Percentiles rank a stretch among this genome's conserved stretches.
These are phyloP conservation scores for Ustulina deusta DNA, from an alignment of 2,329 filamentous ascomycete genomes.

Conservation along the genomic window DNA sequence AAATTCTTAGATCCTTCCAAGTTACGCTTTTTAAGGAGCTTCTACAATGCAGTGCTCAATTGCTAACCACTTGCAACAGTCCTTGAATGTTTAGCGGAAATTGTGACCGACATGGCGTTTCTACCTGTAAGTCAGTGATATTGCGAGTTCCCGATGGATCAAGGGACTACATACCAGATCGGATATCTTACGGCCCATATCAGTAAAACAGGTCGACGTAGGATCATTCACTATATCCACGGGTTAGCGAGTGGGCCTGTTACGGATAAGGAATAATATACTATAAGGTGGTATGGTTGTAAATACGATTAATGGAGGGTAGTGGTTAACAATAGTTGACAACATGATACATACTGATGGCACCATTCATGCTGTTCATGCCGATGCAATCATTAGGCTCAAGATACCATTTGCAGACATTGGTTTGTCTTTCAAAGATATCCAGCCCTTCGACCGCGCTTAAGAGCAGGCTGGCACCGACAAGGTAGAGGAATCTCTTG, in stretches of 20 bases:
- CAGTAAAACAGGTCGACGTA: conserved; percentile 30
- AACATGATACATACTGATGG: conserved; percentile 30
- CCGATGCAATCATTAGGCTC: conserved; percentile 36
- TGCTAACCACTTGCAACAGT: conserved; percentile 37
- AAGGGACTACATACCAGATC: conserved; percentile 22
- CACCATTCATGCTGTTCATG: conserved; percentile 39
- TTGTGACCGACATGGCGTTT: conserved; percentile 35
- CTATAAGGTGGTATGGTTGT: neutral
- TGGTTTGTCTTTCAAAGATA: conserved; percentile 34
- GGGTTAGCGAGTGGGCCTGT: neutral
- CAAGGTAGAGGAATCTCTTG: conserved; percentile 21
- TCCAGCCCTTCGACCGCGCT: conserved; percentile 14
- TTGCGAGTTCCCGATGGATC: neutral
- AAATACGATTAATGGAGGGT: neutral
- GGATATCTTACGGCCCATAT: conserved; percentile 36
- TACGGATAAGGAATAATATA: neutral
- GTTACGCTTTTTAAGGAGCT: neutral
- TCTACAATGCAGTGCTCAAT: conserved; percentile 28
- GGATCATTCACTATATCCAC: conserved; percentile 27
- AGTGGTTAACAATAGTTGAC: neutral
- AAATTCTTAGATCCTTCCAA: neutral
- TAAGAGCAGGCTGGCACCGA: conserved; percentile 14
- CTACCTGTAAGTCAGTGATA: conserved; percentile 16
- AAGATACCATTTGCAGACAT: conserved; percentile 36
- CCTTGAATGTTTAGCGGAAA: conserved; percentile 36